These are phyloP conservation scores for Casuarina glauca DNA, from an alignment of 306 rosid species.

Conservation along the genomic window DNA sequence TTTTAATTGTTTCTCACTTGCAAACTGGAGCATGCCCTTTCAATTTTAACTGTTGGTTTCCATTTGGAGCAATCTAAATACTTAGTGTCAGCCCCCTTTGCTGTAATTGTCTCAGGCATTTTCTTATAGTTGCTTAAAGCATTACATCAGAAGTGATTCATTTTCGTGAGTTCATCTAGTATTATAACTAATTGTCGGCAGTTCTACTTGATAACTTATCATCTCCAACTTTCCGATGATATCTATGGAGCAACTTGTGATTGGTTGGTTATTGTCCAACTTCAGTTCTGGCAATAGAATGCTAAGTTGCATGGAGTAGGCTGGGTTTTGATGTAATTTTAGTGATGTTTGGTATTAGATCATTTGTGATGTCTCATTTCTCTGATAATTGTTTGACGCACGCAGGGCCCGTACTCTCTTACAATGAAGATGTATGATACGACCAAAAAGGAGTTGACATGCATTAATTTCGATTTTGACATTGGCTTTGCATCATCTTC, in stretches of 20 bases:
- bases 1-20: background rate
- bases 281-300: background rate
- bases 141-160: constrained; percentile 2
- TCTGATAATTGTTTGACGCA: constrained; percentile 26
- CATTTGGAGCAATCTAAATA: background rate
- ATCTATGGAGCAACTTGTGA: background rate
- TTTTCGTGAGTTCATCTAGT: background rate
- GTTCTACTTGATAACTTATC: background rate
- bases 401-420: constrained; percentile 77
- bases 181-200: background rate
- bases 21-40: background rate
- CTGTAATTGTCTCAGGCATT: background rate
- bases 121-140: background rate
- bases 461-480: constrained; percentile 63
- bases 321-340: background rate
- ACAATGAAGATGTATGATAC: constrained; percentile 70
- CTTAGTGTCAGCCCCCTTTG: background rate
- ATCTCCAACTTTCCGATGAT: background rate
- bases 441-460: constrained; percentile 53
- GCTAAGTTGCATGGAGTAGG: background rate
- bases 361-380: constrained; percentile 12
- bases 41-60: background rate
- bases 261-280: background rate
- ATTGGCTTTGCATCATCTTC: constrained; percentile 63
- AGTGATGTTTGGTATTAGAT: background rate